Conservation (phyloP, 1,284 basidiomycete species). For the Ganoderma boninense region DNA sequence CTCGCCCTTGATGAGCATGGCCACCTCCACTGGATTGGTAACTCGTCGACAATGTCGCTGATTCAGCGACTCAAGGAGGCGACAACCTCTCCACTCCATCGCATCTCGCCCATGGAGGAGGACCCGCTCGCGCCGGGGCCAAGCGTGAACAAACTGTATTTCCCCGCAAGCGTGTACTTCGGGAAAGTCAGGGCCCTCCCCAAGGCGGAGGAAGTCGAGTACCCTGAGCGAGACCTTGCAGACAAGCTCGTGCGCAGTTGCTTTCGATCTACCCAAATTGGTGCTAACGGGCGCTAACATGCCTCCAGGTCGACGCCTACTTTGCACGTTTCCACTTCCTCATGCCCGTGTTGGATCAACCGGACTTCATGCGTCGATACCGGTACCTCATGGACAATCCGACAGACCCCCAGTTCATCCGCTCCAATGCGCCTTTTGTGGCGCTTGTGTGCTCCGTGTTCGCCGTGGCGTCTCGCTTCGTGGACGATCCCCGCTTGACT, state of each 20-base stretch:
- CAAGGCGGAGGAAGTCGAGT: conserved; percentile 86
- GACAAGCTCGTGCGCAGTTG: conserved; percentile 72
- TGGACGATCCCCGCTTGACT: conserved; percentile 75
- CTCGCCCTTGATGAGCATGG: conserved; percentile 89
- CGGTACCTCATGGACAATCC: conserved; percentile 76
- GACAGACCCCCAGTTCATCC: conserved; percentile 58
- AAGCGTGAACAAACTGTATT: conserved; percentile 85
- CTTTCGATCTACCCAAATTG: conserved; percentile 7
- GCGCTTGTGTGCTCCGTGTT: conserved; percentile 85
- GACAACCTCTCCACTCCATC: conserved; percentile 77
- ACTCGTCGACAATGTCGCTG: conserved; percentile 89
- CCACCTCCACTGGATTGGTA: conserved; percentile 91
- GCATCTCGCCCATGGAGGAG: conserved; percentile 83
- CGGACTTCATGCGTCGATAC: conserved; percentile 79
- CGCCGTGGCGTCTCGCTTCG: conserved; percentile 80
- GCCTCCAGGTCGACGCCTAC: conserved; percentile 81
- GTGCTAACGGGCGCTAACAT: conserved; percentile 20
- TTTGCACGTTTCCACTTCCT: conserved; percentile 86
- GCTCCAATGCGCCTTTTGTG: conserved; percentile 74
- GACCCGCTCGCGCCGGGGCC: conserved; percentile 79
- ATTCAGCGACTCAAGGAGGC: conserved; percentile 87
- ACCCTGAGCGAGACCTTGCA: conserved; percentile 82
- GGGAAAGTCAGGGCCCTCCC: conserved; percentile 87
- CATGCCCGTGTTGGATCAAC: conserved; percentile 86
- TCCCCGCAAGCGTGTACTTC: conserved; percentile 88